phyloP scores from a whole-genome alignment of 2,329 filamentous ascomycete genomes.

The Cordyceps cateniannulata region DNA sequence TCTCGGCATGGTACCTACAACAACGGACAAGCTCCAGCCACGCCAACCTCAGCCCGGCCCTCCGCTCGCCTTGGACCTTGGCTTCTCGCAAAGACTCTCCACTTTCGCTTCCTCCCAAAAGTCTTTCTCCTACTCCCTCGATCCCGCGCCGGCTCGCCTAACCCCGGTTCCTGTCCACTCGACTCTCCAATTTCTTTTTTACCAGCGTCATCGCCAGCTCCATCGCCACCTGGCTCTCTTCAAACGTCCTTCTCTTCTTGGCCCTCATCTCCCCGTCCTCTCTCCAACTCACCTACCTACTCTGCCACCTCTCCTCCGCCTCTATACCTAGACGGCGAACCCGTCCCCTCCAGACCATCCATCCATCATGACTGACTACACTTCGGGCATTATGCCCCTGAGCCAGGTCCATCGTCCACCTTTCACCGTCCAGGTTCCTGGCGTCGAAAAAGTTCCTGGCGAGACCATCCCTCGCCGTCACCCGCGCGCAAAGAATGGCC shows the following conservation, averaged over 20 bases:
- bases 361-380: slow-evolving; percentile 31
- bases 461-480: slow-evolving; percentile 82
- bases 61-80: not conserved
- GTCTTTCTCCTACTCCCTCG: not conserved
- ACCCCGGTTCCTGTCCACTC: slow-evolving; percentile 6
- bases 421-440: slow-evolving; percentile 67
- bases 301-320: not conserved
- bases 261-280: not conserved
- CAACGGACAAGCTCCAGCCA: not conserved
- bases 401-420: slow-evolving; percentile 62
- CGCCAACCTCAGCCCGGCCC: not conserved
- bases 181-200: slow-evolving; percentile 11
- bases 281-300: not conserved
- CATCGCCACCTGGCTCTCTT: slow-evolving; percentile 1
- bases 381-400: slow-evolving; percentile 42
- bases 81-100: not conserved
- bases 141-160: slow-evolving; percentile 8
- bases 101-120: not conserved
- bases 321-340: not conserved
- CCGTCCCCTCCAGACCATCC: not conserved
- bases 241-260: not conserved
- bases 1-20: not conserved
- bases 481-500: slow-evolving; percentile 61
- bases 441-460: slow-evolving; percentile 62
- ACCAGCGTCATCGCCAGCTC: slow-evolving; percentile 12